A percentile compares a stretch with the other conserved stretches of the same genome.
Conservation (phyloP, 805 yeast species). For the Candida khao-thaluensis region DNA sequence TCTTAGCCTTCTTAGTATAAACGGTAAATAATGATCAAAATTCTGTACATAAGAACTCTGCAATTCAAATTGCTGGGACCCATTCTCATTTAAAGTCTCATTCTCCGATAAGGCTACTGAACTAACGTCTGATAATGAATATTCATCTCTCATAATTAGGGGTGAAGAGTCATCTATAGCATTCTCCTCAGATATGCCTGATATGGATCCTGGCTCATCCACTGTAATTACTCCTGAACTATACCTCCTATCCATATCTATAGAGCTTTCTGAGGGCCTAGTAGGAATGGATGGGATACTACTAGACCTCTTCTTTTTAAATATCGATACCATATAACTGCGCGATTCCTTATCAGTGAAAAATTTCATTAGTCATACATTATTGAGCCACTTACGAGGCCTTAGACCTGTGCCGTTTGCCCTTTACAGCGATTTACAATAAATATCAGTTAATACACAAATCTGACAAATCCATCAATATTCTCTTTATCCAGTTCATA, state of each 20-base stretch:
- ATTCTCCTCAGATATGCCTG: not conserved
- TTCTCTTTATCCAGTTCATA: slow-evolving; percentile 26
- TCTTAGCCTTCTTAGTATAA: slow-evolving; percentile 31
- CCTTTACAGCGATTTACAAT: too few species aligned
- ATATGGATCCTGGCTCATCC: not conserved
- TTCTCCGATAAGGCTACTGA: slow-evolving; percentile 30
- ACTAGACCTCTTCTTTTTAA: slow-evolving; percentile 2
- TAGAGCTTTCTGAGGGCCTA: not conserved
- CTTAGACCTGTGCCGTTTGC: too few species aligned
- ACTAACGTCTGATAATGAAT: slow-evolving; percentile 12
- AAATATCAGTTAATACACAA: not conserved
- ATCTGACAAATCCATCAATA: slow-evolving; percentile 1
- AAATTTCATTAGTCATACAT: not conserved
- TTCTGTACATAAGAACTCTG: slow-evolving; percentile 39
- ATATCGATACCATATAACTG: slow-evolving; percentile 1
- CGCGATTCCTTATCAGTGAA: slow-evolving; percentile 2
- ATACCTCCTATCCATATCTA: not conserved
- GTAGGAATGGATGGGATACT: not conserved
- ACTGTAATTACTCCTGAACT: not conserved
- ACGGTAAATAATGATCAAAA: slow-evolving; percentile 38
- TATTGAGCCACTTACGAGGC: too few species aligned
- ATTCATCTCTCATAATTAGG: slow-evolving; percentile 7
- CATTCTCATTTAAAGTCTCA: slow-evolving; percentile 30
- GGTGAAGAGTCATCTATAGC: slow-evolving; percentile 1
- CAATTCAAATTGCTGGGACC: slow-evolving; percentile 27